Evolutionary conservation across 257 asterid genomes (phyloP).

Genomic region (Ophiorrhiza pumila): DNA sequence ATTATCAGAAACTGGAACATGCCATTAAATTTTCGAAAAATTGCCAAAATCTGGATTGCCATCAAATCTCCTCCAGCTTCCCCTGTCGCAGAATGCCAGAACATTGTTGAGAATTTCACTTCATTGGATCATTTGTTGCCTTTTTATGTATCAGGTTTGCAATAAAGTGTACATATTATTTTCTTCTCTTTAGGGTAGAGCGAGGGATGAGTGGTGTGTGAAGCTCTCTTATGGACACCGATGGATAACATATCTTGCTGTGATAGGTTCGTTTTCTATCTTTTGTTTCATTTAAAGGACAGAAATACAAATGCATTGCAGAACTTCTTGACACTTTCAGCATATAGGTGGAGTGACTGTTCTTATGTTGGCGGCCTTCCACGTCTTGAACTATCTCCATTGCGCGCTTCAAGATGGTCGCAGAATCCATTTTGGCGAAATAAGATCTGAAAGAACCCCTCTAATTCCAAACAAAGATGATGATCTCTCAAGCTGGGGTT

Average conservation of each 20-base stretch:
- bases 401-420: constrained; percentile 24
- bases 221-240: constrained; percentile 69
- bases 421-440: constrained; percentile 29
- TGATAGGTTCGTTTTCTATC: constrained; percentile 50
- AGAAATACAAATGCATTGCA: constrained; percentile 1
- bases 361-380: constrained; percentile 39
- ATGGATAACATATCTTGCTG: constrained; percentile 57
- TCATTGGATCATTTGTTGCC: background rate
- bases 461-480: constrained; percentile 59
- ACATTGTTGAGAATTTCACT: background rate
- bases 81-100: background rate
- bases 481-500: constrained; percentile 39
- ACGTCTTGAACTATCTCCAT: constrained; percentile 28
- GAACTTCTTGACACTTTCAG: constrained; percentile 14
- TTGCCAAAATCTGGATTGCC: too few relatives aligned
- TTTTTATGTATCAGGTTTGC: background rate
- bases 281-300: constrained; percentile 2
- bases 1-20: too few relatives aligned
- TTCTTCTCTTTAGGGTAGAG: constrained; percentile 44
- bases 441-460: constrained; percentile 46
- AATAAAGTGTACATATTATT: background rate
- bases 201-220: constrained; percentile 39
- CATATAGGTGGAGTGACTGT: constrained; percentile 52
- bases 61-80: background rate
- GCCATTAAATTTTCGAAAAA: too few relatives aligned